A percentile compares a stretch with the other conserved stretches of the same genome.
phyloP scores from a whole-genome alignment of 495 filamentous ascomycete species.

The Beverwykella pulmonaria region DNA sequence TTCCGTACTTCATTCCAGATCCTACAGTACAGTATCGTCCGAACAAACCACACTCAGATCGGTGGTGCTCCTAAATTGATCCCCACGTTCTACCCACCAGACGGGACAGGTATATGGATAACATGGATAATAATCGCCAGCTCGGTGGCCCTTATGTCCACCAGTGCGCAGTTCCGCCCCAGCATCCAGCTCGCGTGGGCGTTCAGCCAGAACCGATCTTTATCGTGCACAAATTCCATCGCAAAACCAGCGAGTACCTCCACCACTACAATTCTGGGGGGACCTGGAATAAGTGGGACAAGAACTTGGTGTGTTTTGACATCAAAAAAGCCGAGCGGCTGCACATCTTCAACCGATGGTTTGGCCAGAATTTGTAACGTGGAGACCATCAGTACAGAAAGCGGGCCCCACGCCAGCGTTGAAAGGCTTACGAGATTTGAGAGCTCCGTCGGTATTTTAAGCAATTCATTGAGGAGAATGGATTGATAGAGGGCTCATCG shows the following conservation, averaged over 20 bases:
- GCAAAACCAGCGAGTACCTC: not conserved
- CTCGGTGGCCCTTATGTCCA: not conserved
- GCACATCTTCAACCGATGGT: slow-evolving; percentile 7
- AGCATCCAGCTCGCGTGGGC: not conserved
- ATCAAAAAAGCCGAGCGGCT: not conserved
- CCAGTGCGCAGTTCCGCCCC: not conserved
- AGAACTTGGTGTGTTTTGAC: not conserved
- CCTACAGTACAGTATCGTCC: too few species aligned
- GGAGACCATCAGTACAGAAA: not conserved
- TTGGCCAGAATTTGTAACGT: not conserved
- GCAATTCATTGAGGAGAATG: not conserved
- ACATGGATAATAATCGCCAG: too few species aligned
- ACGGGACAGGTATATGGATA: too few species aligned
- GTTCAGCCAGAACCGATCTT: not conserved
- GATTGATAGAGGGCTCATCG: not conserved
- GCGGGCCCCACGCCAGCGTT: not conserved
- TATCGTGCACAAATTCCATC: slow-evolving; percentile 1
- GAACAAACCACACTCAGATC: too few species aligned
- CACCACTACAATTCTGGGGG: not conserved
- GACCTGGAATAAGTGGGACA: not conserved
- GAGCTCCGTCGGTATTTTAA: not conserved
- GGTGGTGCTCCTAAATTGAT: too few species aligned
- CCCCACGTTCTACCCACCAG: too few species aligned
- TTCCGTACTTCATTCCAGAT: too few species aligned
- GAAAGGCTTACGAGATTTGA: not conserved